Evolutionary conservation across 2,329 filamentous ascomycete species (phyloP), one percentile per base, ranked within the genome.

Genomic region (Aspergillus pseudotamarii): DNA sequence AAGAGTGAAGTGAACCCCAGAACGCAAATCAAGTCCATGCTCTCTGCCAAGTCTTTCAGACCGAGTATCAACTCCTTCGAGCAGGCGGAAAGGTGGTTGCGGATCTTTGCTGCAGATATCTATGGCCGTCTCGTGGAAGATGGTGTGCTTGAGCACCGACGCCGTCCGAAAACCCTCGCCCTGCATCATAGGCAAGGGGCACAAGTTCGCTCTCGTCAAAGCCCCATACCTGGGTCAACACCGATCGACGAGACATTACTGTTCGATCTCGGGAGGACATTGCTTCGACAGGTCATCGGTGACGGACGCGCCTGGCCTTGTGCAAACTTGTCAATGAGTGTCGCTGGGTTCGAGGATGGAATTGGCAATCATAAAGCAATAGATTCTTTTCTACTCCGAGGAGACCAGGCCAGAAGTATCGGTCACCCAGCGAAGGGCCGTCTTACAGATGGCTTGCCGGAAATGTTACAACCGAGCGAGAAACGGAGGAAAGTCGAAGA

Each of bases 11-110:
- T 99, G 68, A 97, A 93, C 72, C 87, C 93, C 32, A 85, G 94
- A 58, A 97, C 93, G 1, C 92, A 95, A 72, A 97, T 97, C 81
- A 97, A 98, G 76, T 95, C 91, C 19, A 98, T 99, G 94, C 83
- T 98, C 16, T 97, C 93, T 1, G 94, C 95, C 23, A 99, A 99
- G 75, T 96, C 93, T 0, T 99, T 99, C 73, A 86, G 92, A 30
- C 95, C 95, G 0, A 88, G 85, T 61, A 94, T 98, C 74, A 91
- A 88, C 69, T 90, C 84, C 2, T 81, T 87, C 21, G 92, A 95
- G 26, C 92, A 96, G 75, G 94, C 90, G 1, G 82, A 86, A 28
- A 89, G 89, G 64, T 99, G 95, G 95, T 82, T 99, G 45, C 86
- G 90, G 12, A 97, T 99, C 60, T 98, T 98, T 75, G 89, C 87